Percentiles rank a stretch among this genome's conserved stretches.
phyloP scores from a whole-genome alignment of 805 yeast genomes.

The Blastobotrys peoriensis region DNA sequence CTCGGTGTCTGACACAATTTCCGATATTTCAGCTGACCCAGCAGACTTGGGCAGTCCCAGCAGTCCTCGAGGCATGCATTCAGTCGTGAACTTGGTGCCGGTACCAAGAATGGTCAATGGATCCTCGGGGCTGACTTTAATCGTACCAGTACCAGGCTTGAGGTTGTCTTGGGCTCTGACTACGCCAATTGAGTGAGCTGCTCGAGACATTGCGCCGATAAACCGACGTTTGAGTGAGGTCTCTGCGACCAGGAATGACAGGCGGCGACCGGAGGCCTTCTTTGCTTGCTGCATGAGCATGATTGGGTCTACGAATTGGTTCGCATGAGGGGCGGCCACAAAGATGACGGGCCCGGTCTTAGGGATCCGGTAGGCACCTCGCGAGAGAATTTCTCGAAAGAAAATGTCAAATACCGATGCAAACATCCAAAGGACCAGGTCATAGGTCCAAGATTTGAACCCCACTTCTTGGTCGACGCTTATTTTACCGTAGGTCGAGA shows the following conservation, averaged over 20 bases:
- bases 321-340: conserved; percentile 98
- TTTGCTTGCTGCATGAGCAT: conserved; percentile 78
- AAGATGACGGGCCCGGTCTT: conserved; percentile 78
- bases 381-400: conserved; percentile 80
- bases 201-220: conserved; percentile 70
- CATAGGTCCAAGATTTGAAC: conserved; percentile 27
- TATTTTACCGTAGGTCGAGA: too few relatives aligned
- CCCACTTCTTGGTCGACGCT: not conserved
- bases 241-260: conserved; percentile 81
- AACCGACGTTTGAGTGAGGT: conserved; percentile 58
- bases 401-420: conserved; percentile 53
- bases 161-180: conserved; percentile 87
- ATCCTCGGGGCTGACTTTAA: conserved; percentile 50
- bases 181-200: conserved; percentile 84
- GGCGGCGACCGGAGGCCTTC: conserved; percentile 56
- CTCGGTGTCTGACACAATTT: conserved; percentile 67
- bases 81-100: conserved; percentile 60
- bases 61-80: conserved; percentile 60
- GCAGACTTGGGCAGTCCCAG: conserved; percentile 70
- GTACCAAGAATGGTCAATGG: conserved; percentile 54
- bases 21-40: conserved; percentile 68
- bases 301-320: conserved; percentile 83
- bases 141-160: conserved; percentile 57
- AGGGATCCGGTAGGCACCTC: conserved; percentile 76
- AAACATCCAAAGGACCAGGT: conserved; percentile 31